Evolutionary conservation across 208 protist species (phyloP), one percentile per base, ranked within the genome.

Genomic region (Vickermania spadyakhi): DNA sequence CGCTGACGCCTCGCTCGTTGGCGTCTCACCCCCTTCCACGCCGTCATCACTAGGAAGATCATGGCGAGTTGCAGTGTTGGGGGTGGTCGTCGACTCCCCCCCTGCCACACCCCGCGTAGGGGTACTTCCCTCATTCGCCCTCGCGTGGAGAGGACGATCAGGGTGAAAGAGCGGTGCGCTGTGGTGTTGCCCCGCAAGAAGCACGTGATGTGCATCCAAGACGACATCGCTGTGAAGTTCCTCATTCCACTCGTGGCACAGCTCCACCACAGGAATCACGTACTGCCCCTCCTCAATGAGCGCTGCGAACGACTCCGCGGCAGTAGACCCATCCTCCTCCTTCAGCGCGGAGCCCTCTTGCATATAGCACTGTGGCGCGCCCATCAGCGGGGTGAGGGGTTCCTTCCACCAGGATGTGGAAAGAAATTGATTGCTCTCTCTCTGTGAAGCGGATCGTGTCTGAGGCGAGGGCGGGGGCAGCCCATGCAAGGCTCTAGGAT

Each of bases 231-330:
- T 5, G 14, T 28, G 56, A 3, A 50, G 29, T 2, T 60, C 14
- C 3, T 28, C 30, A 2, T 51, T 3, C 18, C 30, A n/a, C 7
- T 60, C 14, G 14, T 14, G 21, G 14, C 68, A 50, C 50, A 74
- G 53, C n/a, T 66, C 58, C 11, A 79, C 41, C 54, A 56, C 61
- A 42, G 72, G 53, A n/a, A 75, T 36, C 27, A 61, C 62, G 26
- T 53, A 54, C 30, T 56, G 49, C 28, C 61, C 31, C 5, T 49
- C 50, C n/a, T 55, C 18, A 21, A 58, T 25, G 1, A 2, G 41
- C 0, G 45, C 53, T 25, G 23, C 59, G 14, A 56, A 56, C 11
- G 60, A 31, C n/a, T 21, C 22, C n/a, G 53, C 45, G 0, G 41
- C 26, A 0, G 25, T 45, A 56, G 66, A 30, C 42, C 27, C 14